These are phyloP conservation scores for Nitzschia palea DNA, from an alignment of 108 stramenopile species.

Conservation along the genomic window DNA sequence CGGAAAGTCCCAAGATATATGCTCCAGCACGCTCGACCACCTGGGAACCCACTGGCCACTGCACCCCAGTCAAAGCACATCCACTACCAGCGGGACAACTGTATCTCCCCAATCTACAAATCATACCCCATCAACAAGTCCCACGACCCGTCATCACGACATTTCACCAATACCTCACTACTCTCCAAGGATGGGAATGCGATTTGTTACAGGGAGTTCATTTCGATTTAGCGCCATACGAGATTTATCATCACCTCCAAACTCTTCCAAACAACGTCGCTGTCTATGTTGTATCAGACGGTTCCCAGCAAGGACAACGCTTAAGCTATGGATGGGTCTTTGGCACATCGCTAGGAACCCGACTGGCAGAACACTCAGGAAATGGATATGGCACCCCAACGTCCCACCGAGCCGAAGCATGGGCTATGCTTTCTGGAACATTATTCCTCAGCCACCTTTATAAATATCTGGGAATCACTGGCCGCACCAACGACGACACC, in stretches of 20 bases:
- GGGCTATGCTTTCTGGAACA: no score
- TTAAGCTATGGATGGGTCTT: background rate
- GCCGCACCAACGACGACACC: no score
- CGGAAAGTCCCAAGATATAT: background rate
- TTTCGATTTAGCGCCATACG: background rate
- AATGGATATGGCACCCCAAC: no score
- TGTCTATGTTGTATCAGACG: background rate
- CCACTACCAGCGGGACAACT: background rate
- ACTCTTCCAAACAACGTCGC: background rate
- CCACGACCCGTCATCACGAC: background rate
- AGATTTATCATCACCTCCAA: background rate
- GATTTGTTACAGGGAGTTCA: background rate
- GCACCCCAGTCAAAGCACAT: background rate
- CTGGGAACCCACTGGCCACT: background rate
- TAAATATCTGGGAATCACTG: no score
- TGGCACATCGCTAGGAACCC: background rate
- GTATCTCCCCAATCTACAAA: background rate
- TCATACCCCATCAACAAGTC: background rate
- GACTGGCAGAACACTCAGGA: no score
- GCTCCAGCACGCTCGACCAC: no score
- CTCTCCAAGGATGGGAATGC: background rate
- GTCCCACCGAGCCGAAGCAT: no score
- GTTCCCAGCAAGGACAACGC: background rate
- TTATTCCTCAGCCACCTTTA: no score
- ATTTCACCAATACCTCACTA: background rate